Evolutionary conservation across 2,329 filamentous ascomycete genomes (phyloP).

Genomic region (Colletotrichum sp.): DNA sequence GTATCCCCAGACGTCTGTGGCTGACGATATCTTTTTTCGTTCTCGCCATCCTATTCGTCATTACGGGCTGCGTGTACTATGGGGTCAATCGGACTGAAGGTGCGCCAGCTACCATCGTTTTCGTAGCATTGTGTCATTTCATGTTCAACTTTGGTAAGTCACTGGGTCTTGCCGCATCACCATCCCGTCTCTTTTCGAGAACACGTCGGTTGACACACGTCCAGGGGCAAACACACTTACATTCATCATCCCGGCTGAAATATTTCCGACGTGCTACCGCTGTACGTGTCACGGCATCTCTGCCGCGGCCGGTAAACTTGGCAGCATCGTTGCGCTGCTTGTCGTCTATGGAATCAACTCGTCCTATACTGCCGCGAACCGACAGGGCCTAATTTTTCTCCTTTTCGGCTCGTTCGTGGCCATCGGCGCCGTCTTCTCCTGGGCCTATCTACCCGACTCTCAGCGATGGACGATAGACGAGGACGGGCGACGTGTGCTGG

Average conservation of each 20-base stretch:
- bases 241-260: slow-evolving; percentile 68
- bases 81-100: slow-evolving; percentile 45
- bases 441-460: slow-evolving; percentile 56
- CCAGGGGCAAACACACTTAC: slow-evolving; percentile 65
- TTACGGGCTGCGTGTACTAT: slow-evolving; percentile 57
- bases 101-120: slow-evolving; percentile 52
- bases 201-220: slow-evolving; percentile 9
- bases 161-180: neutral
- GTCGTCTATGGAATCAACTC: slow-evolving; percentile 56
- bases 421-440: slow-evolving; percentile 54
- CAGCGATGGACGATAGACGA: slow-evolving; percentile 45
- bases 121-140: slow-evolving; percentile 59
- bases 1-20: slow-evolving; percentile 53
- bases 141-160: slow-evolving; percentile 58
- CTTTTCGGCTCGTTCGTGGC: slow-evolving; percentile 56
- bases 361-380: slow-evolving; percentile 43
- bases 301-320: slow-evolving; percentile 64
- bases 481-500: slow-evolving; percentile 38
- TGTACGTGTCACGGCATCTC: slow-evolving; percentile 68
- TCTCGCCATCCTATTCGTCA: slow-evolving; percentile 50
- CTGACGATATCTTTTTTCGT: slow-evolving; percentile 54
- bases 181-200: neutral
- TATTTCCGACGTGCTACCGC: slow-evolving; percentile 68
- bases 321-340: slow-evolving; percentile 57
- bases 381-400: slow-evolving; percentile 55